phyloP scores from a whole-genome alignment of 1,284 basidiomycete genomes.

The Taiwanofungus camphoratus region DNA sequence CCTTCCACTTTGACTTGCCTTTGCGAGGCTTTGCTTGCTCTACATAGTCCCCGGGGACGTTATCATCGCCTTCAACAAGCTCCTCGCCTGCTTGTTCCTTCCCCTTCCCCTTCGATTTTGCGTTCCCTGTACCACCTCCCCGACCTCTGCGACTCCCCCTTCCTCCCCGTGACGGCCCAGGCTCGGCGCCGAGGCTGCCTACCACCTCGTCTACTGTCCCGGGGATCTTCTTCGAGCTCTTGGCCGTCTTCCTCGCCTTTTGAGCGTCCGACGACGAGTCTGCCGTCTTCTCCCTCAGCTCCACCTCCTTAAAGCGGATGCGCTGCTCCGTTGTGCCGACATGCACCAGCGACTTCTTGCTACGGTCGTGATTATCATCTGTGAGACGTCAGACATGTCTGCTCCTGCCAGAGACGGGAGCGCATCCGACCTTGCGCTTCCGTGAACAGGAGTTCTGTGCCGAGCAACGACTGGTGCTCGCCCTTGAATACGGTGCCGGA shows the following conservation, averaged over 20 bases:
- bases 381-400: neutral
- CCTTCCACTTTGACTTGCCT: neutral
- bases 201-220: conserved; percentile 5
- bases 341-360: conserved; percentile 44
- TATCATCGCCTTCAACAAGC: conserved; percentile 2
- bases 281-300: conserved; percentile 38
- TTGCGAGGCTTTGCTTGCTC: neutral
- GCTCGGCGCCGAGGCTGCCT: conserved; percentile 1
- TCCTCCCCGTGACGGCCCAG: conserved; percentile 1
- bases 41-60: neutral
- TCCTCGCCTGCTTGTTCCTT: neutral
- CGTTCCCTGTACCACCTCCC: conserved; percentile 2
- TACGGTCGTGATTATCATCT: conserved; percentile 31
- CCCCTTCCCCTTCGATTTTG: conserved; percentile 11
- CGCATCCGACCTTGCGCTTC: conserved; percentile 46
- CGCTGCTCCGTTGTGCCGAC: conserved; percentile 55
- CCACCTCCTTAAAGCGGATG: conserved; percentile 59
- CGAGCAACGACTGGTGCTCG: conserved; percentile 55
- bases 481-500: conserved; percentile 70
- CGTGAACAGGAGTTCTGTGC: conserved; percentile 68
- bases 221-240: conserved; percentile 5
- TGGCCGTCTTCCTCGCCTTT: conserved; percentile 9
- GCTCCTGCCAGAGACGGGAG: neutral
- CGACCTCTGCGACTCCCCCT: neutral
- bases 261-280: neutral